Base-by-base conservation (phyloP, 257 asterid genomes). In the Sherardia arvensis region DNA sequence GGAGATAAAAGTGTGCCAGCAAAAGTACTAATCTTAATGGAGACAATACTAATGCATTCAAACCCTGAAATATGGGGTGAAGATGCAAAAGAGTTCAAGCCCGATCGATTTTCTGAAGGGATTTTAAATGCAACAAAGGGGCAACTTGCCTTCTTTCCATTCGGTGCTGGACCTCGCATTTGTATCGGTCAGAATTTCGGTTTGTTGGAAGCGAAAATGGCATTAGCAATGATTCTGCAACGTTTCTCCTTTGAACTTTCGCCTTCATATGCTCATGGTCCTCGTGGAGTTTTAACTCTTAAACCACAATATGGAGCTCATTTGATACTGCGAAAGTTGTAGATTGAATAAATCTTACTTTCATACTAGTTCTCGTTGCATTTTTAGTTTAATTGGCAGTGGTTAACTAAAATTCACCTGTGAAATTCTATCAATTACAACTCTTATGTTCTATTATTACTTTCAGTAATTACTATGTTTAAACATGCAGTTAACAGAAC, bases 41-140 rank as follows among this genome's bases (percentile, higher is more conserved):
- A 67, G 11, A 32, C 26, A 23, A 3, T 73, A 7, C 1, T 67
- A 25, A 14, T 67, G 18, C 73, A 73, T 54, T 59, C 63, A 1
- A 66, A 67, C 62, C 22, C 58, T 9, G 69, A 67, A 62, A 2
- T 67, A 55, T 73, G 73, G 77, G 77, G 77, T 0, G 57, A 62
- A 34, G 77, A 73, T 26, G 73, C 17, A 8, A 53, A 45, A 1
- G 73, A 73, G 27, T 73, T 73, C 66, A 73, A 55, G 23, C 73
- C 77, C 12, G 70, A 73, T 60, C 36, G 73, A 18, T 73, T 73
- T 59, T 18, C 38, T 33, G 53, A 66, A n/a, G 68, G 71, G 17
- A 21, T 71, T 2, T 65, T 57, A 8, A 58, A 36, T 40, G 71
- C 64, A 9, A 34, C 63, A 10, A 71, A 66, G 57, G 69, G 61